Conservation (phyloP, 2,329 filamentous ascomycete genomes). For the Cyphellophora europaea region DNA sequence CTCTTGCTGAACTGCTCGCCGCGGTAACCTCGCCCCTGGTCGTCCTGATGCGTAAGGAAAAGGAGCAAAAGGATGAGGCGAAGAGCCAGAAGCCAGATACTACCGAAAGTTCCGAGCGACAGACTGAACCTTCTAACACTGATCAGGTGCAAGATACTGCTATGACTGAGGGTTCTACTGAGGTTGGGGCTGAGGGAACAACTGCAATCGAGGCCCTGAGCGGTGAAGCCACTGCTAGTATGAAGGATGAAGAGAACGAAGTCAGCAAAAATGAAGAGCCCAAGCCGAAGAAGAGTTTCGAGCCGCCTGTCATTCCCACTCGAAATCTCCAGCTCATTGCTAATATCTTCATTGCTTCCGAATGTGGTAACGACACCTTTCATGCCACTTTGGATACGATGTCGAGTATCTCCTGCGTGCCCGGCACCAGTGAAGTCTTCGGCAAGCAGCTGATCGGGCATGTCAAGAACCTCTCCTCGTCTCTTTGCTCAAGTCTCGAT, state of each 20-base stretch:
- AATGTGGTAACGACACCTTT: conserved; percentile 97
- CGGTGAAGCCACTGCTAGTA: conserved; percentile 1
- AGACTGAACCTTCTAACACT: conserved; percentile 19
- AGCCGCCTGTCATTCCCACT: conserved; percentile 76
- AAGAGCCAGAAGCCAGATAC: conserved; percentile 21
- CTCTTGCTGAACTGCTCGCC: conserved; percentile 76
- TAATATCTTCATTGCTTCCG: conserved; percentile 88
- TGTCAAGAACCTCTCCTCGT: conserved; percentile 72
- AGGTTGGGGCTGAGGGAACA: conserved; percentile 13
- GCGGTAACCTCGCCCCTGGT: conserved; percentile 81
- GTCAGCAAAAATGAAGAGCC: conserved; percentile 33
- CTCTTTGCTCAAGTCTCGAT: conserved; percentile 75
- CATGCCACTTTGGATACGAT: conserved; percentile 97
- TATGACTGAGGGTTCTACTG: conserved; percentile 25
- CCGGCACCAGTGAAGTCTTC: conserved; percentile 79
- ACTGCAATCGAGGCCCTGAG: conserved; percentile 11
- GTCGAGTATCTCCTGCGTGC: conserved; percentile 91
- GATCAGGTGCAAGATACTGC: conserved; percentile 24
- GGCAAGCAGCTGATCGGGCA: conserved; percentile 87
- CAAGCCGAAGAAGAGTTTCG: conserved; percentile 54
- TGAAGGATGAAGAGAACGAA: conserved; percentile 16
- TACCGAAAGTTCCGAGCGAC: conserved; percentile 20
- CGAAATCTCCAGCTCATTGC: conserved; percentile 90
- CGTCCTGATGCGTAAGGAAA: conserved; percentile 71
- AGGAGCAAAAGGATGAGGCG: conserved; percentile 32